A percentile compares a stretch with the other conserved stretches of the same genome.
These are phyloP conservation scores for Haplographium delicatum DNA, from an alignment of 495 filamentous ascomycete genomes.

Conservation along the genomic window DNA sequence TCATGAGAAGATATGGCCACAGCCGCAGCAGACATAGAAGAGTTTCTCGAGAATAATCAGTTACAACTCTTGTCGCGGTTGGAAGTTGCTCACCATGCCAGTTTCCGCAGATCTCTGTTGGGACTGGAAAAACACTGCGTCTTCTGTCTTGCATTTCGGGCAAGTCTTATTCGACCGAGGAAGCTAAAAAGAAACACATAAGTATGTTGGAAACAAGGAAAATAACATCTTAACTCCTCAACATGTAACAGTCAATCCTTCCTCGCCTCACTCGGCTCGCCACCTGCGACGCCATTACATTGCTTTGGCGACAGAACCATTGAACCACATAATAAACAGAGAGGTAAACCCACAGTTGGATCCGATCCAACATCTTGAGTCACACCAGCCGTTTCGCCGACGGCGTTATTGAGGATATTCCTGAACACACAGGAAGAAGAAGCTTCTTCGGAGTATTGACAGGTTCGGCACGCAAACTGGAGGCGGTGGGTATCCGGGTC, in stretches of 20 bases:
- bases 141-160: conserved; percentile 73
- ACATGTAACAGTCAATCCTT: not conserved
- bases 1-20: conserved; percentile 75
- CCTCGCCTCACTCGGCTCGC: conserved; percentile 8
- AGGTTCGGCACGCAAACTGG: conserved; percentile 73
- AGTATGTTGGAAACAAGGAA: conserved; percentile 49
- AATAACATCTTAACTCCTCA: conserved; percentile 7
- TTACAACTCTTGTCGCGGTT: not conserved
- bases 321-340: conserved; percentile 28
- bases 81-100: conserved; percentile 73
- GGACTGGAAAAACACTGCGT: conserved; percentile 97
- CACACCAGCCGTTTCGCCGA: conserved; percentile 93
- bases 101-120: conserved; percentile 95
- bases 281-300: conserved; percentile 2
- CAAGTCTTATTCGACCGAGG: conserved; percentile 79
- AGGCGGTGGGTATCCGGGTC: conserved; percentile 54
- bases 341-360: conserved; percentile 81
- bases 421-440: conserved; percentile 83
- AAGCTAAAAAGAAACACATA: conserved; percentile 60
- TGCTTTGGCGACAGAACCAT: conserved; percentile 15
- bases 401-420: conserved; percentile 81
- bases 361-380: conserved; percentile 94
- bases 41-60: conserved; percentile 64
- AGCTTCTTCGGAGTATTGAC: conserved; percentile 82
- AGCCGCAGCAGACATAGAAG: conserved; percentile 92